Conservation (phyloP, 2,329 filamentous ascomycete species). For the Sclerotinia nivalis region DNA sequence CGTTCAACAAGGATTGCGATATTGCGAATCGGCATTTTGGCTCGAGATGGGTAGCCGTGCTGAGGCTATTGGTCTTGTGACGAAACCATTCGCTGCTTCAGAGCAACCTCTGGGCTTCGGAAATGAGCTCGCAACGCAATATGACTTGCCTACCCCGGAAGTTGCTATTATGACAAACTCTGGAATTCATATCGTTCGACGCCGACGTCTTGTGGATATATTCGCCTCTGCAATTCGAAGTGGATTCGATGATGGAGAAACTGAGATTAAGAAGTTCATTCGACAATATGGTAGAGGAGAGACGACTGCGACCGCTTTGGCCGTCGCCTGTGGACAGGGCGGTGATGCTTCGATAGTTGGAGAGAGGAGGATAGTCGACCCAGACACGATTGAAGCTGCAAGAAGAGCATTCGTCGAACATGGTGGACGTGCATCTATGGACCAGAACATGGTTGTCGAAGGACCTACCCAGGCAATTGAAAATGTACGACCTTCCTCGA, state of each 20-base stretch:
- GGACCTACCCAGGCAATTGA: slow-evolving; percentile 69
- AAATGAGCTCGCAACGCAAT: slow-evolving; percentile 96
- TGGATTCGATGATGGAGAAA: slow-evolving; percentile 77
- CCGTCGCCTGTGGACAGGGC: slow-evolving; percentile 92
- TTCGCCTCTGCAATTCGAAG: slow-evolving; percentile 80
- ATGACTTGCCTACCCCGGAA: slow-evolving; percentile 78
- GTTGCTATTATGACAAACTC: slow-evolving; percentile 90
- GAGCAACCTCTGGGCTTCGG: slow-evolving; percentile 76
- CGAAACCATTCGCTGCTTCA: slow-evolving; percentile 69
- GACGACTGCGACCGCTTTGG: slow-evolving; percentile 84
- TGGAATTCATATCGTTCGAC: slow-evolving; percentile 82
- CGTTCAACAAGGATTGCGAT: slow-evolving; percentile 44
- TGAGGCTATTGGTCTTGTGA: slow-evolving; percentile 77
- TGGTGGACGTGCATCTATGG: slow-evolving; percentile 82
- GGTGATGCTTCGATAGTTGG: slow-evolving; percentile 67
- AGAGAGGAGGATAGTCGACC: slow-evolving; percentile 73
- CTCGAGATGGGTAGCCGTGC: slow-evolving; percentile 72
- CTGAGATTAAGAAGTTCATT: slow-evolving; percentile 80
- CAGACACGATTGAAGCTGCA: slow-evolving; percentile 81
- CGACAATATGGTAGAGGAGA: slow-evolving; percentile 84
- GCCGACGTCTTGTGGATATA: slow-evolving; percentile 84
- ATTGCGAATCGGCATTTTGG: slow-evolving; percentile 79
- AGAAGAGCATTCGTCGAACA: slow-evolving; percentile 88
- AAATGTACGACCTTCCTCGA: slow-evolving; percentile 80
- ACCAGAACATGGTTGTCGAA: slow-evolving; percentile 70